Base-by-base conservation (phyloP, 2,329 filamentous ascomycete genomes). In the Apiospora marii region DNA sequence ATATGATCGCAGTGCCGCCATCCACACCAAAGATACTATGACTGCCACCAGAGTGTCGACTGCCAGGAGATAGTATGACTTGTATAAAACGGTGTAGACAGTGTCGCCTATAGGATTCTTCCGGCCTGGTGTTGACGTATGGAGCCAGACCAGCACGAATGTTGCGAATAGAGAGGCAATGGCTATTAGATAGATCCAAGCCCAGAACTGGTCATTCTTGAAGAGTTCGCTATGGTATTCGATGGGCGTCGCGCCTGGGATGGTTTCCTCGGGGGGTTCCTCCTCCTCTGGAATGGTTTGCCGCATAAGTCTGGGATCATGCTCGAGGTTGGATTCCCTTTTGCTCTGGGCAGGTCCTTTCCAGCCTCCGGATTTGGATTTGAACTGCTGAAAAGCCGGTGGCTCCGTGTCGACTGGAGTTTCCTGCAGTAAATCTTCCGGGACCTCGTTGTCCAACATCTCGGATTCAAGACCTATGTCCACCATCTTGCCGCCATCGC, bases 41-140 rank as follows among this genome's bases (percentile, higher is more conserved):
- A 98, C 86, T 0, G 96, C 93, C n/a, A 98, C 92, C 24, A 98
- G 82, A 0, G 96, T 98, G 83, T 98, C 97, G 70, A 96, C 91
- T 1, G 94, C 93, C 58, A 99, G 90, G 76, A 98, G 92, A 79
- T 96, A 92, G 79, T 97, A 96, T 0, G 95, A 98, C 69, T 92
- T 91, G 77, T 93, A 92, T 48, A 99, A 85, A 5, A 94, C 95
- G 19, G 93, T 94, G 82, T 99, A 99, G 73, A 99, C 94, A 1
- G 96, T 98, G 82, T 99, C 96, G 19, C 95, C 96, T 72, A 97
- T 89, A 0, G 92, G 92, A 73, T 89, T 88, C 79, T 93, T 93
- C 71, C 87, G 87, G 70, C 85, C 85, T 6, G 93, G 92, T 0
- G 92, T 85, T 24, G 93, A 91, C 1, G 96, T 98, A 80, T 98